These are phyloP conservation scores for Chondrostereum purpureum DNA, from an alignment of 1,284 basidiomycete genomes.

Conservation along the genomic window DNA sequence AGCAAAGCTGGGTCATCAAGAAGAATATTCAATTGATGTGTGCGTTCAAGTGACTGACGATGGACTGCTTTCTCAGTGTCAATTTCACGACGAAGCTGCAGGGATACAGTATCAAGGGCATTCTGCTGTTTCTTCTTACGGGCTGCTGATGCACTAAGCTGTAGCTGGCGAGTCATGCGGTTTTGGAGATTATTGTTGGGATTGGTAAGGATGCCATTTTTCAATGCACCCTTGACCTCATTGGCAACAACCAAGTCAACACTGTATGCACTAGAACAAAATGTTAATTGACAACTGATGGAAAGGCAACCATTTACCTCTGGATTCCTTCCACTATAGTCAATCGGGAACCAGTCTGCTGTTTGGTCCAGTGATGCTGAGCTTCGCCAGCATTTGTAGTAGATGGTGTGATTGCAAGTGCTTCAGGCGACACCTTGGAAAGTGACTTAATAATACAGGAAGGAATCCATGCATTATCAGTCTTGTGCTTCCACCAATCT, in stretches of 20 bases:
- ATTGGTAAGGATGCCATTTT: constrained; percentile 12
- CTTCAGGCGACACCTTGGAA: constrained; percentile 12
- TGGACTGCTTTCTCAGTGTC: too few relatives aligned
- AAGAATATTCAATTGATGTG: too few relatives aligned
- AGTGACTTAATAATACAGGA: constrained; percentile 14
- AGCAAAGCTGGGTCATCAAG: too few relatives aligned
- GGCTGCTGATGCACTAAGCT: not conserved
- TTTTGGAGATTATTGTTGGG: constrained; percentile 6
- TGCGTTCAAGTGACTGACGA: too few relatives aligned
- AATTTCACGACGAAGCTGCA: too few relatives aligned
- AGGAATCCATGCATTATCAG: constrained; percentile 15
- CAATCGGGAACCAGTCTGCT: constrained; percentile 12
- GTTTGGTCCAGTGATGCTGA: constrained; percentile 19
- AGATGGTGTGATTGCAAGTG: constrained; percentile 15
- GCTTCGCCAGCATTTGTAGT: constrained; percentile 17
- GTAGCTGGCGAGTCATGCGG: not conserved
- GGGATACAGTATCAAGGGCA: too few relatives aligned
- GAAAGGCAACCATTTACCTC: constrained; percentile 3
- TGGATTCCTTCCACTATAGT: constrained; percentile 13
- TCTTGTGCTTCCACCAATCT: constrained; percentile 17
- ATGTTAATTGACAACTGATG: not conserved
- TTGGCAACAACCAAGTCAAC: constrained; percentile 1
- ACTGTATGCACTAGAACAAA: not conserved
- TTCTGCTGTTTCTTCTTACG: not conserved
- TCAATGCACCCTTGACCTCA: constrained; percentile 10